Conservation (phyloP, 1,139 yeast species). For the Meyerozyma guilliermondii region DNA sequence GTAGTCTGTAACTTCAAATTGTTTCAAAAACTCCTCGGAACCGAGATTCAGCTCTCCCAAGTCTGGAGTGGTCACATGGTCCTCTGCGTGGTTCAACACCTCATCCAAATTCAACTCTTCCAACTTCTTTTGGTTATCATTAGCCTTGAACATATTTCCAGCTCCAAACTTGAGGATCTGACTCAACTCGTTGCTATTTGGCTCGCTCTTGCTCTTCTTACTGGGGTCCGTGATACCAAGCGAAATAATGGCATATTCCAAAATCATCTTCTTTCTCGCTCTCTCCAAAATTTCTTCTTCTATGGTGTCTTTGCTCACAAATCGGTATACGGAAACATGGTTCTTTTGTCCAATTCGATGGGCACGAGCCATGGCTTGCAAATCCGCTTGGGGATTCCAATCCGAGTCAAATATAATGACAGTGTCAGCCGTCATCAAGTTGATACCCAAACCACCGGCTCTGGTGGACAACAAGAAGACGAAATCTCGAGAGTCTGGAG, state of each 20-base stretch:
- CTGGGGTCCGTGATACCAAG: constrained; percentile 84
- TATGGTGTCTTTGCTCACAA: constrained; percentile 94
- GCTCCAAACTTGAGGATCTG: constrained; percentile 98
- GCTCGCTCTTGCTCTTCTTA: constrained; percentile 56
- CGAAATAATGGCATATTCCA: constrained; percentile 95
- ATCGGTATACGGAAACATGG: constrained; percentile 94
- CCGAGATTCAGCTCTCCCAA: constrained; percentile 95
- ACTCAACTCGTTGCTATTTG: constrained; percentile 77
- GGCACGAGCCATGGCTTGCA: constrained; percentile 99
- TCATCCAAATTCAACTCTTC: constrained; percentile 96
- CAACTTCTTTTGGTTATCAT: constrained; percentile 87
- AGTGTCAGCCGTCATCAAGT: constrained; percentile 97
- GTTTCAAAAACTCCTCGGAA: constrained; percentile 95
- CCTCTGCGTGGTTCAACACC: constrained; percentile 94
- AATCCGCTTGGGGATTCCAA: constrained; percentile 99
- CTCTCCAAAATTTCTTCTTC: constrained; percentile 96
- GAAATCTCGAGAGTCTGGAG: constrained; percentile 89
- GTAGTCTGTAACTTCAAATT: constrained; percentile 97
- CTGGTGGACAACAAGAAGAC: constrained; percentile 88
- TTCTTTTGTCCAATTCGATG: constrained; percentile 98
- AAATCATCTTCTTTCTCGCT: constrained; percentile 95
- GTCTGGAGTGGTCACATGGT: constrained; percentile 94
- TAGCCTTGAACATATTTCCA: constrained; percentile 93
- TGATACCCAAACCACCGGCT: constrained; percentile 98
- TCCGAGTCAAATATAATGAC: constrained; percentile 96